Evolutionary conservation across 106 monocot genomes (phyloP).

Genomic region (Posidonia australis): DNA sequence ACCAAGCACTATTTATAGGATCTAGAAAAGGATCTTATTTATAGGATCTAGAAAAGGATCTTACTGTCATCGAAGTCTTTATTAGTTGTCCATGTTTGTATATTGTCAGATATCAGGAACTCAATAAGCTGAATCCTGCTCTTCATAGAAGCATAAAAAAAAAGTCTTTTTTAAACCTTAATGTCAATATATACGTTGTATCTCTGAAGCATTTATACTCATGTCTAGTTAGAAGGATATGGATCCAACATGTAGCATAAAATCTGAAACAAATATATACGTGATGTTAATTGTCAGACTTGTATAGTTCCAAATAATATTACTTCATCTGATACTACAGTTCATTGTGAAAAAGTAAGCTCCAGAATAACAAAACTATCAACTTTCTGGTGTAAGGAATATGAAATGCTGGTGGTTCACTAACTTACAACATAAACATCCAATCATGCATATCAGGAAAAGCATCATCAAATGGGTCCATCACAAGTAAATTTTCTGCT

Average conservation of each 20-base stretch:
- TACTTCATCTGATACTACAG: too few species aligned
- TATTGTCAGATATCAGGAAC: conserved; percentile 59
- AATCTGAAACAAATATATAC: too few species aligned
- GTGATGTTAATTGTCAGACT: too few species aligned
- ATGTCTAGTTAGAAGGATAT: neutral
- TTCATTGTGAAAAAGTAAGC: too few species aligned
- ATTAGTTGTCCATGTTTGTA: conserved; percentile 40
- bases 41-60: neutral
- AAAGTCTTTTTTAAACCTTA: neutral
- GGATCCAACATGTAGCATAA: neutral
- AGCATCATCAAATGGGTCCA: conserved; percentile 83
- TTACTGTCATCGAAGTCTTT: conserved; percentile 52
- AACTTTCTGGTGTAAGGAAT: too few species aligned
- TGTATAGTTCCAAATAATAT: too few species aligned
- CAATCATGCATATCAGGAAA: conserved; percentile 57
- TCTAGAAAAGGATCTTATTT: conserved; percentile 10
- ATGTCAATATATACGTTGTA: neutral
- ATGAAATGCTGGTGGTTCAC: neutral
- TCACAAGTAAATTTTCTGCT: conserved; percentile 63
- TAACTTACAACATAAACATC: conserved; percentile 84
- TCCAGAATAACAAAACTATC: too few species aligned
- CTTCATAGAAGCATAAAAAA: neutral
- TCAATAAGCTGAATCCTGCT: conserved; percentile 84
- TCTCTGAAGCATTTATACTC: neutral
- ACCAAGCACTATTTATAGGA: too few species aligned